Percentiles rank a stretch among this genome's conserved stretches.
Evolutionary conservation across 1,284 basidiomycete genomes (phyloP).

Genomic region (Xerocomus amazonicus): DNA sequence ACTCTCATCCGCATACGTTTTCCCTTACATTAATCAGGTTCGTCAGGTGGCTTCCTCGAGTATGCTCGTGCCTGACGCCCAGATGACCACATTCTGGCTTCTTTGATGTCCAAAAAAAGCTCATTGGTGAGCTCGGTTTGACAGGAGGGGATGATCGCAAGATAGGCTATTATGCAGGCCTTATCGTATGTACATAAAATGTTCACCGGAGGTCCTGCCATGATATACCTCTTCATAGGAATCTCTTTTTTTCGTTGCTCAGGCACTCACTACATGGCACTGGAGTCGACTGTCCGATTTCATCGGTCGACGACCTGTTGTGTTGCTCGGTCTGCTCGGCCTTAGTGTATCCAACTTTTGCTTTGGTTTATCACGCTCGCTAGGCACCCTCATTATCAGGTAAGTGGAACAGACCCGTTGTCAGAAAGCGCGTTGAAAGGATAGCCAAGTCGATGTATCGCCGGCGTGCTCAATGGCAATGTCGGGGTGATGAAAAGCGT

Average conservation of each 20-base stretch:
- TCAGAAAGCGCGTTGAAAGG: background rate
- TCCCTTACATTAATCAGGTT: background rate
- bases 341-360: background rate
- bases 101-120: background rate
- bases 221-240: background rate
- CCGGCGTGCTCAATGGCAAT: background rate
- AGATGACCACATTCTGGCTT: background rate
- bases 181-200: background rate
- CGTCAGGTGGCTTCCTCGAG: background rate
- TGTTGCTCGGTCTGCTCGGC: background rate
- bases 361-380: background rate
- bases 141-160: background rate
- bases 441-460: background rate
- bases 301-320: background rate
- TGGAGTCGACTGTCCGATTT: background rate
- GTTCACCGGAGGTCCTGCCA: background rate
- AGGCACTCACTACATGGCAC: background rate
- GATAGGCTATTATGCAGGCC: background rate
- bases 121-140: background rate
- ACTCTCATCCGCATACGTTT: background rate
- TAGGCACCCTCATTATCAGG: background rate
- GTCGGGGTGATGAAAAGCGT: background rate
- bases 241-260: background rate
- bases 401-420: background rate
- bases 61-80: background rate